These are phyloP conservation scores for Melampsora larici-populina DNA, from an alignment of 1,284 basidiomycete genomes.

Conservation along the genomic window DNA sequence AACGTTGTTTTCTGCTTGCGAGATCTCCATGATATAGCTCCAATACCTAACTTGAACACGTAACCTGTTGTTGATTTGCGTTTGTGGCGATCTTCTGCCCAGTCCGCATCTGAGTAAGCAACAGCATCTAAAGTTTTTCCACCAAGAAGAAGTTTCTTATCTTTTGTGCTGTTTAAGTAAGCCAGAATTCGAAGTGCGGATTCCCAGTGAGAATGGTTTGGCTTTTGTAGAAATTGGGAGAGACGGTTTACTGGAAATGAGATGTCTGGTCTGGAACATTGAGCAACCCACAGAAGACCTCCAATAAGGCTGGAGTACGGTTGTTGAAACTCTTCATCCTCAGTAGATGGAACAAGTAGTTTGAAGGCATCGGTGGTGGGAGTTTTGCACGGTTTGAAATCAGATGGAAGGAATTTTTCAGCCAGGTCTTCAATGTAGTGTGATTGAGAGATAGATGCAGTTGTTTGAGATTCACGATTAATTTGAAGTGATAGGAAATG, in stretches of 20 bases:
- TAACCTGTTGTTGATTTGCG: background rate
- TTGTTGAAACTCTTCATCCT: background rate
- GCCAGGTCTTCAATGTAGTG: conserved; percentile 2
- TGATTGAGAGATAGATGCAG: background rate
- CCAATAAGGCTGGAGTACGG: background rate
- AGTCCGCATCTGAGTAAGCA: no score
- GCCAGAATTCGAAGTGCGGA: background rate
- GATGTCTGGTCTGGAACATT: conserved; percentile 13
- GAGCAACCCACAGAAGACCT: background rate
- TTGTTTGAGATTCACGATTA: no score
- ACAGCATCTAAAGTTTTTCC: no score
- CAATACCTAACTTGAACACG: background rate
- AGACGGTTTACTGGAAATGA: background rate
- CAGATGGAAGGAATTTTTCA: background rate
- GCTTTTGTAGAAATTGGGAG: background rate
- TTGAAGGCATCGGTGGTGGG: background rate
- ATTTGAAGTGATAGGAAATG: background rate
- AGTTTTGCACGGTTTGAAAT: background rate
- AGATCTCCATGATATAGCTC: conserved; percentile 7
- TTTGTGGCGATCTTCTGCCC: background rate
- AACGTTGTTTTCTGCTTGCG: no score
- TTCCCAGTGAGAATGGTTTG: background rate
- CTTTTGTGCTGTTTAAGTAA: background rate
- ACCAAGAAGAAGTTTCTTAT: background rate
- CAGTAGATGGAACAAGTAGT: background rate